Conservation (phyloP, 495 filamentous ascomycete genomes). For the Darksidea phi region DNA sequence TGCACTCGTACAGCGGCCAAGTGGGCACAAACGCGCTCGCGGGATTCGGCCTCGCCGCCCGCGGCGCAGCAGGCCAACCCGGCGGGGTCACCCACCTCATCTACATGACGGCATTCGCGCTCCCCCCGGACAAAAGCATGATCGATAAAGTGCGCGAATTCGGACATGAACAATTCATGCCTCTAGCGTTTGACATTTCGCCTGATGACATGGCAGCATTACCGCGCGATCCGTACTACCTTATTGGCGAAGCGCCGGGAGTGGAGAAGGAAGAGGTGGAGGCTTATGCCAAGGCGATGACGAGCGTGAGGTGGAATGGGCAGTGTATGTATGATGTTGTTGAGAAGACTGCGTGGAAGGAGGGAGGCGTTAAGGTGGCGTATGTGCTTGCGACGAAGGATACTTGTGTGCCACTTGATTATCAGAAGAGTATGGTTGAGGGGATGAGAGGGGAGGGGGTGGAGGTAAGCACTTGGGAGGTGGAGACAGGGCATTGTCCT, state of each 20-base stretch:
- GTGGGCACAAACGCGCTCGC: slow-evolving; percentile 42
- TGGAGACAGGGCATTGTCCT: slow-evolving; percentile 41
- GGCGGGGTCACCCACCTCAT: slow-evolving; percentile 42
- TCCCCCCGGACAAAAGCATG: slow-evolving; percentile 34
- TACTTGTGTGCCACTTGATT: slow-evolving; percentile 32
- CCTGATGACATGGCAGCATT: slow-evolving; percentile 37
- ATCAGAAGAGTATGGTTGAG: slow-evolving; percentile 46
- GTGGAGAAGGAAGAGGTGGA: slow-evolving; percentile 16
- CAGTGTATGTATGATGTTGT: slow-evolving; percentile 30
- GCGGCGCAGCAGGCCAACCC: slow-evolving; percentile 1
- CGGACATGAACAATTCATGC: slow-evolving; percentile 37
- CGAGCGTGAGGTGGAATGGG: slow-evolving; percentile 38
- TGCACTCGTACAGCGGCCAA: slow-evolving; percentile 45
- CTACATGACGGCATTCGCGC: slow-evolving; percentile 39
- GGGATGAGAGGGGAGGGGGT: slow-evolving; percentile 34
- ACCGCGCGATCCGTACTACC: slow-evolving; percentile 22
- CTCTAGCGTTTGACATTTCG: slow-evolving; percentile 40
- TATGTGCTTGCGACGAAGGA: slow-evolving; percentile 44
- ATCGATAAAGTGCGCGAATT: slow-evolving; percentile 39
- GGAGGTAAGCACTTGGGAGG: slow-evolving; percentile 37
- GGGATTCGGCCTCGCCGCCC: slow-evolving; percentile 27
- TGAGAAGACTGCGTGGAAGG: slow-evolving; percentile 41
- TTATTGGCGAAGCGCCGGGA: slow-evolving; percentile 1
- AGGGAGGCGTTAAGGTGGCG: slow-evolving; percentile 39
- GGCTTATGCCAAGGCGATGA: slow-evolving; percentile 35